Percentiles rank a stretch among this genome's conserved stretches.
phyloP scores from a whole-genome alignment of 345 rosid genomes.

The Excoecaria cochinchinensis region DNA sequence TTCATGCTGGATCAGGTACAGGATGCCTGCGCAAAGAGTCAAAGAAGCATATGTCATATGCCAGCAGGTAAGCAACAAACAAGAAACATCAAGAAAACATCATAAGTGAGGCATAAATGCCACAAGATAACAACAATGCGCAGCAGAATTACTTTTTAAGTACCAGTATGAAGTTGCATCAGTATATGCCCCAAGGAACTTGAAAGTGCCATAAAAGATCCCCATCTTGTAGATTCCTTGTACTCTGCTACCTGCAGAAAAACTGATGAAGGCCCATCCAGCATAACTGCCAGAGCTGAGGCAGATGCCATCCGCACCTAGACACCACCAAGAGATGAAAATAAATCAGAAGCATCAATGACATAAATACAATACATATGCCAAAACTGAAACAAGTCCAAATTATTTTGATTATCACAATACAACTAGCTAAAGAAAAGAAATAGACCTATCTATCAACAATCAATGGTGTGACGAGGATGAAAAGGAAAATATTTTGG shows the following conservation, averaged over 20 bases:
- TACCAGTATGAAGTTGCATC: constrained; percentile 93
- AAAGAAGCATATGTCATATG: constrained; percentile 12
- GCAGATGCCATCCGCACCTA: constrained; percentile 84
- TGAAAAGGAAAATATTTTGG: background rate
- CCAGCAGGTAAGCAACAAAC: constrained; percentile 17
- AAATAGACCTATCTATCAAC: background rate
- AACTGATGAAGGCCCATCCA: constrained; percentile 79
- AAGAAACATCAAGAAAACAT: constrained; percentile 2
- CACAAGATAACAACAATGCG: constrained; percentile 20
- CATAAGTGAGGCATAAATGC: constrained; percentile 10
- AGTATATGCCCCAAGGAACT: constrained; percentile 80
- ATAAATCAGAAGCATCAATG: constrained; percentile 14
- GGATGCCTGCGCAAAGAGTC: constrained; percentile 54
- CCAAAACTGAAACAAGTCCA: background rate
- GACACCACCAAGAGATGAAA: constrained; percentile 31
- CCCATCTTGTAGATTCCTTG: constrained; percentile 65
- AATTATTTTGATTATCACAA: background rate
- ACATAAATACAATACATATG: background rate
- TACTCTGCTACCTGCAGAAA: constrained; percentile 92
- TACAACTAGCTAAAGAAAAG: background rate
- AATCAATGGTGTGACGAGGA: background rate
- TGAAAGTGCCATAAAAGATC: constrained; percentile 80
- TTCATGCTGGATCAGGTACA: constrained; percentile 71
- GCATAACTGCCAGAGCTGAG: constrained; percentile 70
- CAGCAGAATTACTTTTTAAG: constrained; percentile 23